These are phyloP conservation scores for Selaginella tamariscina DNA, from an alignment of 75 land plant genomes.

Conservation along the genomic window DNA sequence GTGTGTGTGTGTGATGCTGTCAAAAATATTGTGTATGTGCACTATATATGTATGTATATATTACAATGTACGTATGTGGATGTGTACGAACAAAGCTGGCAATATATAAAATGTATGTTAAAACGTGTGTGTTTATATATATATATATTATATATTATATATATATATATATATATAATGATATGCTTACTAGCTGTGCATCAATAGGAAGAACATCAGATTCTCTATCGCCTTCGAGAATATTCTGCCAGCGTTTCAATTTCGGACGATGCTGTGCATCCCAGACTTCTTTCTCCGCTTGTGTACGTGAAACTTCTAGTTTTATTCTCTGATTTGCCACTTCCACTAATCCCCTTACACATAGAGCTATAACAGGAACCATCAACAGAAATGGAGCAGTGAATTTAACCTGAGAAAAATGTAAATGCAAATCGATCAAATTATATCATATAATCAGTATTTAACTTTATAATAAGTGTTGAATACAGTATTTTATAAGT, in stretches of 20 bases:
- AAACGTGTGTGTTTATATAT: background rate
- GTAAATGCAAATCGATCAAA: background rate
- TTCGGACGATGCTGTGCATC: constrained; percentile 4
- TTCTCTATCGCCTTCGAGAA: constrained; percentile 13
- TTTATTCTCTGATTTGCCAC: constrained; percentile 5
- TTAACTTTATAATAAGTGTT: background rate
- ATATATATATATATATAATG: background rate
- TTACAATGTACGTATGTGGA: no score
- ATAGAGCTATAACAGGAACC: constrained; percentile 11
- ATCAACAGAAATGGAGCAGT: constrained; percentile 12
- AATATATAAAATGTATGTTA: background rate
- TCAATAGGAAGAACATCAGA: background rate
- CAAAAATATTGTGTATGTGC: no score
- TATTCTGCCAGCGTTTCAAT: constrained; percentile 13
- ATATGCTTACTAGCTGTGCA: background rate
- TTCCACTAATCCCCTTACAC: background rate
- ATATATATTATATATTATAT: background rate
- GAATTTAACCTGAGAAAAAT: constrained; percentile 10
- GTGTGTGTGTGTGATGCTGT: no score
- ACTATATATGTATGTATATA: no score
- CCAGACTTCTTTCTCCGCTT: constrained; percentile 7
- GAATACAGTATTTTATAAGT: background rate
- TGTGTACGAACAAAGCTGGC: background rate
- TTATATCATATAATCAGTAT: constrained; percentile 1
- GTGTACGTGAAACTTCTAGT: background rate